Percentiles rank a stretch among this genome's conserved stretches.
These are phyloP conservation scores for Eucalyptus polyanthemos DNA, from an alignment of 345 rosid genomes.

Conservation along the genomic window DNA sequence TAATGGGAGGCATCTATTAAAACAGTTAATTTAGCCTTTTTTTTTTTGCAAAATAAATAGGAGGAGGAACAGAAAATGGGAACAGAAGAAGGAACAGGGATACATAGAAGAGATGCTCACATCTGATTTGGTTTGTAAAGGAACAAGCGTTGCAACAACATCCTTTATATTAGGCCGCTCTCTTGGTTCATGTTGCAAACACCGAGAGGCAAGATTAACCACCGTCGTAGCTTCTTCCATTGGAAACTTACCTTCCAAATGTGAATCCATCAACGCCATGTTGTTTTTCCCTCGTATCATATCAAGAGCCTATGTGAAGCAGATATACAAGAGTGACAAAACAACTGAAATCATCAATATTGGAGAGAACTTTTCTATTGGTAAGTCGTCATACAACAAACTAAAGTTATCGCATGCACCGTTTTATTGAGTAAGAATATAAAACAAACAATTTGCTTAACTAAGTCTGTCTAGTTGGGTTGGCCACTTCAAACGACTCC, in stretches of 20 bases:
- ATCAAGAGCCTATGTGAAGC: conserved; percentile 68
- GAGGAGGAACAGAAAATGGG: background rate
- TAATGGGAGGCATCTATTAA: background rate
- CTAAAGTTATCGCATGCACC: background rate
- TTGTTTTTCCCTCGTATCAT: conserved; percentile 84
- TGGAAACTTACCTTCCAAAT: conserved; percentile 83
- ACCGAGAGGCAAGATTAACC: conserved; percentile 71
- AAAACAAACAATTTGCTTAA: background rate
- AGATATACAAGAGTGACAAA: background rate
- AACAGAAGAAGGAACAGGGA: background rate
- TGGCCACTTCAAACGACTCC: background rate
- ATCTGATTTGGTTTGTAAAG: conserved; percentile 69
- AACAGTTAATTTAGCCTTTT: background rate
- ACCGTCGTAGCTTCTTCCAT: conserved; percentile 80
- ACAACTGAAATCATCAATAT: background rate
- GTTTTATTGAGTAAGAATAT: background rate
- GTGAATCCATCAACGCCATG: conserved; percentile 77
- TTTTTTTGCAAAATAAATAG: too few species aligned
- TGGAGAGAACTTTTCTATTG: background rate
- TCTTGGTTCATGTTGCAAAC: conserved; percentile 90
- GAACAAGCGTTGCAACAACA: conserved; percentile 61
- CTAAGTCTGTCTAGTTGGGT: background rate
- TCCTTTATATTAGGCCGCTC: conserved; percentile 88
- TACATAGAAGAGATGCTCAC: conserved; percentile 27
- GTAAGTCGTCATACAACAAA: background rate